phyloP scores from a whole-genome alignment of 768 basidiomycete species.

The Lentinula aciculospora region DNA sequence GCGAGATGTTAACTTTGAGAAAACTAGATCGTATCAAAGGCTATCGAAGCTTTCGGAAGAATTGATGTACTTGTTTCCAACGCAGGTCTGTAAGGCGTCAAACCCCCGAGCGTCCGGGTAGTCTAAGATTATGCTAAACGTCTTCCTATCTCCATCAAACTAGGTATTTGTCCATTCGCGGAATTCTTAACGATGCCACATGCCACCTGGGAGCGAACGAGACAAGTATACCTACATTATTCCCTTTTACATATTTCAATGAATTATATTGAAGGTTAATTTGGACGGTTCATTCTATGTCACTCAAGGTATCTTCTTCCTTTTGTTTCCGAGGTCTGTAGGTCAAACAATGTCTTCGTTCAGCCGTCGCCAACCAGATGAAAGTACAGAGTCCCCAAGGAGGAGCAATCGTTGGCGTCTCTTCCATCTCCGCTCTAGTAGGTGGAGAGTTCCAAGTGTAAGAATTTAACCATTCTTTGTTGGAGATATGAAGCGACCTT shows the following conservation, averaged over 20 bases:
- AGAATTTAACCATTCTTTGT: slow-evolving; percentile 3
- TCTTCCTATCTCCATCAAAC: slow-evolving; percentile 36
- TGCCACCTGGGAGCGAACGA: slow-evolving; percentile 56
- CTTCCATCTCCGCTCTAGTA: slow-evolving; percentile 75
- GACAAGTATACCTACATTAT: slow-evolving; percentile 27
- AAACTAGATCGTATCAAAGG: slow-evolving; percentile 53
- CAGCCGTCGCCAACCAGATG: slow-evolving; percentile 74
- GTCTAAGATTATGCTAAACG: background rate
- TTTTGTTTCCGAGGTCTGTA: background rate
- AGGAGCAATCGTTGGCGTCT: slow-evolving; percentile 70
- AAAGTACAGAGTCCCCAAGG: slow-evolving; percentile 60
- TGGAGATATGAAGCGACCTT: background rate
- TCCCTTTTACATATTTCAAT: background rate
- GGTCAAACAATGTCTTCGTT: slow-evolving; percentile 6
- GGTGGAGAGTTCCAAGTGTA: slow-evolving; percentile 70
- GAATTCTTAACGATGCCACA: slow-evolving; percentile 68
- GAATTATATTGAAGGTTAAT: slow-evolving; percentile 47
- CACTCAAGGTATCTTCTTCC: slow-evolving; percentile 41
- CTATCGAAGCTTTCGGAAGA: slow-evolving; percentile 53
- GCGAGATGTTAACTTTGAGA: background rate
- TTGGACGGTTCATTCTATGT: slow-evolving; percentile 74
- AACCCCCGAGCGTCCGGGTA: background rate
- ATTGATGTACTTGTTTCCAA: slow-evolving; percentile 50
- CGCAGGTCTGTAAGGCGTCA: slow-evolving; percentile 18
- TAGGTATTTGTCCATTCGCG: slow-evolving; percentile 69